These are phyloP conservation scores for Claviceps fusiformis DNA, from an alignment of 2,329 filamentous ascomycete genomes.

Conservation along the genomic window DNA sequence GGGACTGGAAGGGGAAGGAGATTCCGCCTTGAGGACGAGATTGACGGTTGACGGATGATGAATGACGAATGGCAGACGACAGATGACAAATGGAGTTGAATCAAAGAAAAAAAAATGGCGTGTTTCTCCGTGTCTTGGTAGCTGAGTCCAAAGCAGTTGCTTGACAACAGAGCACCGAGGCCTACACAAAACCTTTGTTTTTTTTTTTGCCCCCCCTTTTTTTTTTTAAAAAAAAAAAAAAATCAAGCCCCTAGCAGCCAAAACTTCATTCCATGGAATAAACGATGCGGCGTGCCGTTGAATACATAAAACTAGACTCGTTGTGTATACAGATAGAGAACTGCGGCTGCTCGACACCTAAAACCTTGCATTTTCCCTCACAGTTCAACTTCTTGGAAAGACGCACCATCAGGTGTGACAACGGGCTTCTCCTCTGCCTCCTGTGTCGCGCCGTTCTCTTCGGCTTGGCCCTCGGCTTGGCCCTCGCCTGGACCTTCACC, in stretches of 20 bases:
- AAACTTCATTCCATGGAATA: no score
- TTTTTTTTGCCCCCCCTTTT: no score
- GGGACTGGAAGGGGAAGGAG: constrained; percentile 57
- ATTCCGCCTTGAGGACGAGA: constrained; percentile 34
- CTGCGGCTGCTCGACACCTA: not conserved
- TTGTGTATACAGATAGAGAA: no score
- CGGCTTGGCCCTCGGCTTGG: constrained; percentile 5
- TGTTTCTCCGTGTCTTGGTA: no score
- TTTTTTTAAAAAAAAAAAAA: no score
- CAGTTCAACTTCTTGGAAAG: constrained; percentile 52
- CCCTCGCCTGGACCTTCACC: constrained; percentile 9
- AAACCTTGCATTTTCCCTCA: constrained; percentile 12
- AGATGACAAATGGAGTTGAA: not conserved
- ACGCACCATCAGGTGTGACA: constrained; percentile 39
- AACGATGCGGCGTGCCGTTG: no score
- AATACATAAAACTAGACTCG: no score
- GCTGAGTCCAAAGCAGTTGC: no score
- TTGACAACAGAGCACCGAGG: no score
- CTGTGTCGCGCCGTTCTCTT: constrained; percentile 18
- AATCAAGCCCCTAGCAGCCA: no score
- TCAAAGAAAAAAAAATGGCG: not conserved
- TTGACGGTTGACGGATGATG: not conserved
- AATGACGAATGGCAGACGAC: not conserved
- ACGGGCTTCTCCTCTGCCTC: constrained; percentile 26
- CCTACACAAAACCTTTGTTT: no score